These are phyloP conservation scores for Metschnikowia henanensis DNA, from an alignment of 805 yeast species.

Conservation along the genomic window DNA sequence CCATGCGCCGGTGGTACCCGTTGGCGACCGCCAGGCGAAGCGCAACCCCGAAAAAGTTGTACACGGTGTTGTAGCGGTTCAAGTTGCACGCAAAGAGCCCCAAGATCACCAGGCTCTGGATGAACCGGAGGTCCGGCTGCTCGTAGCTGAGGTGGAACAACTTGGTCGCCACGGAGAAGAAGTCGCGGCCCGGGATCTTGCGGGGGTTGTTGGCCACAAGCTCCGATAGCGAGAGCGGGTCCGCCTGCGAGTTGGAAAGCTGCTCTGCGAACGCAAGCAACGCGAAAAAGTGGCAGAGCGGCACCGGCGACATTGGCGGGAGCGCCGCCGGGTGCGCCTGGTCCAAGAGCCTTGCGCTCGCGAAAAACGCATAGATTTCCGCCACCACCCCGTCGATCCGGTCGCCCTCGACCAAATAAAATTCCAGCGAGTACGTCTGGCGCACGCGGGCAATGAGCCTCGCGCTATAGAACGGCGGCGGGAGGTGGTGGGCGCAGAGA, in stretches of 20 bases:
- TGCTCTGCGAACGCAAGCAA: constrained; percentile 42
- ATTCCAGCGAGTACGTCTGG: constrained; percentile 34
- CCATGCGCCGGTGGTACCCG: constrained; percentile 36
- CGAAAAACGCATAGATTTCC: constrained; percentile 18
- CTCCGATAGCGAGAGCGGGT: constrained; percentile 11
- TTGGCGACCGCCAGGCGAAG: constrained; percentile 37
- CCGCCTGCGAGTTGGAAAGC: constrained; percentile 18
- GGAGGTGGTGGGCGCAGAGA: constrained; percentile 24
- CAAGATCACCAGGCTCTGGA: constrained; percentile 34
- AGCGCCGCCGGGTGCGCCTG: constrained; percentile 3
- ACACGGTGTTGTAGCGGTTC: constrained; percentile 37
- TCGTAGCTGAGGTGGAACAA: constrained; percentile 35
- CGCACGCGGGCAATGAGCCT: constrained; percentile 26
- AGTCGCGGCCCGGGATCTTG: constrained; percentile 36
- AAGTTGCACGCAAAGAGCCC: constrained; percentile 40
- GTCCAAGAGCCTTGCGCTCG: not conserved
- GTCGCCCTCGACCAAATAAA: constrained; percentile 31
- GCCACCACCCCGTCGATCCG: constrained; percentile 18
- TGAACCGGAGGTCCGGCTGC: constrained; percentile 29
- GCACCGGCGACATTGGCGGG: constrained; percentile 15
- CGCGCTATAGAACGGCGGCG: constrained; percentile 25
- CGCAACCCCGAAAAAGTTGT: constrained; percentile 41
- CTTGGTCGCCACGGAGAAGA: constrained; percentile 31
- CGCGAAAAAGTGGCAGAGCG: constrained; percentile 33
- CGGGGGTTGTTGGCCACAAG: constrained; percentile 1